Evolutionary conservation across 345 rosid genomes (phyloP), one percentile per base, ranked within the genome.

Genomic region (Nasturtium officinale): DNA sequence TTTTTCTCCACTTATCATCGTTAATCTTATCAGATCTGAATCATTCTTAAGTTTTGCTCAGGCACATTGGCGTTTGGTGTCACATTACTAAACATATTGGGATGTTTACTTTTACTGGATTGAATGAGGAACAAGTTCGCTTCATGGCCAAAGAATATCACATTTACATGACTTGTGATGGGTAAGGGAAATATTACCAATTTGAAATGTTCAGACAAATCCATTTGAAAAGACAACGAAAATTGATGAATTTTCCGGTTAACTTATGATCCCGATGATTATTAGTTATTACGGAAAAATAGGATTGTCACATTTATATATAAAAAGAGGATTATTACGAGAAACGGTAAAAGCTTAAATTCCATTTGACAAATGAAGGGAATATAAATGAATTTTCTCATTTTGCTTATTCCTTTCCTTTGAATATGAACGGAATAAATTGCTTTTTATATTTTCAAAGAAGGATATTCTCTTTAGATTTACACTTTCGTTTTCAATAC

Each of bases 31-130:
- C 16, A 45, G n/a, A 43, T 62, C 5, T 47, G 11, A 35, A 21
- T 42, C 45, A 29, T 45, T 5, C 21, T 7, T 56, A 69, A 21
- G 15, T 26, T 21, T 8, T 26, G 7, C 1, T 45, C 81, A 87
- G 86, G 91, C 48, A 87, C 91, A 68, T 84, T 4, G 91, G 91
- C 46, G 86, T 85, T 52, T 83, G 91, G 91, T 83, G 86, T 79
- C 91, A 87, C 84, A 81, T 87, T 26, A 62, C 61, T 56, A 83
- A 83, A 77, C 91, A 87, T 63, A 86, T 87, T 71, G 89, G 89
- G 47, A 82, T 85, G 89, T 85, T 82, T 74, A 81, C 83, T 26
- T 83, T 82, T 82, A 75, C 86, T 0, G 87, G 91, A 46, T 58
- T 87, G 71, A 79, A 74, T 74, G 43, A 65, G 21, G 85, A 83